A percentile compares a stretch with the other conserved stretches of the same genome.
Conservation (phyloP, 1,284 basidiomycete species). For the Austroboletus sp. region DNA sequence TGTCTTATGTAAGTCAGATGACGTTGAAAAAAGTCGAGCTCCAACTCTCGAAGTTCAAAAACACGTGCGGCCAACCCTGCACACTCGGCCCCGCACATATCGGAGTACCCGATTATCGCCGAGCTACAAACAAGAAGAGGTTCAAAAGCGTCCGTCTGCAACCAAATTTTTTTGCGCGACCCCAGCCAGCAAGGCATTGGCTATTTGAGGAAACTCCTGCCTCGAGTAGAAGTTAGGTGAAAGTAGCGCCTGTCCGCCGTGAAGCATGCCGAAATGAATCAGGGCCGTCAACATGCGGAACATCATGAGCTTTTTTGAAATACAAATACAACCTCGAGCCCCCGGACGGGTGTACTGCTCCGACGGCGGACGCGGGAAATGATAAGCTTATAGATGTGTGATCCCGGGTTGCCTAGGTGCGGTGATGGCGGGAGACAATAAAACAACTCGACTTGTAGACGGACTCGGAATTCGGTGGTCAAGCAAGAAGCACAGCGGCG, state of each 20-base stretch:
- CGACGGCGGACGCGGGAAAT: slow-evolving; percentile 6
- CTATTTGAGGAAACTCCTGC: slow-evolving; percentile 15
- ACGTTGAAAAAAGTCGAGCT: no score
- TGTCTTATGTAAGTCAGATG: background rate
- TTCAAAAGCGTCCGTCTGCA: background rate
- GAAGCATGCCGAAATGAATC: slow-evolving; percentile 30
- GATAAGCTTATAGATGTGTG: background rate
- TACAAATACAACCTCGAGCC: background rate
- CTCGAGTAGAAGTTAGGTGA: slow-evolving; percentile 11
- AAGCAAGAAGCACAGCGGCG: slow-evolving; percentile 21
- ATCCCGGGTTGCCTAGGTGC: slow-evolving; percentile 4
- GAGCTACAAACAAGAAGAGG: slow-evolving; percentile 1
- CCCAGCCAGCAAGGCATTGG: slow-evolving; percentile 2
- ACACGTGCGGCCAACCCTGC: background rate
- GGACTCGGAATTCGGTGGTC: slow-evolving; percentile 3
- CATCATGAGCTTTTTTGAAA: slow-evolving; percentile 10
- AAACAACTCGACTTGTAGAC: background rate
- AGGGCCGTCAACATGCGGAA: slow-evolving; percentile 19
- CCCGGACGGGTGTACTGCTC: background rate
- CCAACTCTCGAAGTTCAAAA: no score
- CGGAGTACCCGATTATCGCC: slow-evolving; percentile 4
- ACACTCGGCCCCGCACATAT: slow-evolving; percentile 5
- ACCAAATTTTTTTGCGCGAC: background rate
- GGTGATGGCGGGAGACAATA: background rate
- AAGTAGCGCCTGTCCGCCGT: slow-evolving; percentile 13